phyloP scores from a whole-genome alignment of 768 basidiomycete genomes.

The Amanita muscaria region DNA sequence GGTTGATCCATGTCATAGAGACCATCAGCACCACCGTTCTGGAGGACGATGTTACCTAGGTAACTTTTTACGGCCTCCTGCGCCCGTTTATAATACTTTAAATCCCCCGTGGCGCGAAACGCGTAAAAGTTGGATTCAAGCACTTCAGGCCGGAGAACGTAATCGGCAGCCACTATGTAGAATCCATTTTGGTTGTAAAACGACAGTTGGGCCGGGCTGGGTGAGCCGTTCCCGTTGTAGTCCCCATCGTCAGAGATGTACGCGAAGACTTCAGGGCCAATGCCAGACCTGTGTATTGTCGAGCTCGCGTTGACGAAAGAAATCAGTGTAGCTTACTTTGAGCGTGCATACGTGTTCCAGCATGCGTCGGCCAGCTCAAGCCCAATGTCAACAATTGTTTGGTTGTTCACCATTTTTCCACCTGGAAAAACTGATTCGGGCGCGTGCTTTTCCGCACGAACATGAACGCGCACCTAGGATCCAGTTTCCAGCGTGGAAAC shows the following conservation, averaged over 20 bases:
- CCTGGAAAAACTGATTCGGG: constrained; percentile 27
- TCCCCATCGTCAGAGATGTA: constrained; percentile 54
- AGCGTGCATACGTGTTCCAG: constrained; percentile 75
- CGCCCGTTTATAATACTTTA: constrained; percentile 60
- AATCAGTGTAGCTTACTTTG: no score
- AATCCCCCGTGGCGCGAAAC: constrained; percentile 61
- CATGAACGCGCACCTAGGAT: constrained; percentile 35
- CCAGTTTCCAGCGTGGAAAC: constrained; percentile 74
- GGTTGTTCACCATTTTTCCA: constrained; percentile 60
- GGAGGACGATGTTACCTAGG: constrained; percentile 37
- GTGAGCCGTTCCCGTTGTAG: constrained; percentile 41
- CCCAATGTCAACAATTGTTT: constrained; percentile 56
- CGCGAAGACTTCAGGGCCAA: constrained; percentile 66
- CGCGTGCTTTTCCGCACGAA: neutral
- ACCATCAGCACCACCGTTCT: constrained; percentile 39
- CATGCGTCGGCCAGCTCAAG: constrained; percentile 61
- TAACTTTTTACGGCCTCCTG: constrained; percentile 49
- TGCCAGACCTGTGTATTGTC: constrained; percentile 45
- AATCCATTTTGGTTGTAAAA: constrained; percentile 60
- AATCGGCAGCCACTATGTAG: constrained; percentile 47
- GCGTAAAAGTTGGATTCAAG: constrained; percentile 79
- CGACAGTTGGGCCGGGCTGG: constrained; percentile 27
- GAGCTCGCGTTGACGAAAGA: no score
- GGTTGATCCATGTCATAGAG: constrained; percentile 47
- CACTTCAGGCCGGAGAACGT: constrained; percentile 68